These are phyloP conservation scores for Clitopilus passeckerianus DNA, from an alignment of 768 basidiomycete genomes.

Conservation along the genomic window DNA sequence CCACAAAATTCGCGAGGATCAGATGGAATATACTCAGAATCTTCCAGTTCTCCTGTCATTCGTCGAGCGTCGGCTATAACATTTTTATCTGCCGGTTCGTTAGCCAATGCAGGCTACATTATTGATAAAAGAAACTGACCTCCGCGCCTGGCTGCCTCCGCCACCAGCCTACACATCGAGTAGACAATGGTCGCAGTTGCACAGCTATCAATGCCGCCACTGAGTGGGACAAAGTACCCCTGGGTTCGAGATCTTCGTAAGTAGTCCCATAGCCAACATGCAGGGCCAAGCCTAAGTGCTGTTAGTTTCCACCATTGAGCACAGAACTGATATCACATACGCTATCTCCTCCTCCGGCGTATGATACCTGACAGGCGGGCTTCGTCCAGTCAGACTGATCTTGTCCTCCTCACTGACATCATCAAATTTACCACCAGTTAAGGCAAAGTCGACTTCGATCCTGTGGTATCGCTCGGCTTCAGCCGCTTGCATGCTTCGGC, in stretches of 20 bases:
- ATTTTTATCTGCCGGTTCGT: constrained; percentile 52
- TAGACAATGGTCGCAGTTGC: constrained; percentile 94
- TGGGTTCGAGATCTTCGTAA: constrained; percentile 88
- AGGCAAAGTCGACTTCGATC: constrained; percentile 74
- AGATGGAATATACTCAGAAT: constrained; percentile 76
- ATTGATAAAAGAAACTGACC: constrained; percentile 39
- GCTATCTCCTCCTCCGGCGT: constrained; percentile 95
- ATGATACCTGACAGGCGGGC: constrained; percentile 66
- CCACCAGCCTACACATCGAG: constrained; percentile 93
- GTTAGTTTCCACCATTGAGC: background rate
- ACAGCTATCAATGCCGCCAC: constrained; percentile 96
- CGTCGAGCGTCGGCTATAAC: constrained; percentile 90
- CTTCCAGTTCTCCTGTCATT: constrained; percentile 79
- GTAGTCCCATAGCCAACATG: constrained; percentile 99
- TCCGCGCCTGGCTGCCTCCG: constrained; percentile 67
- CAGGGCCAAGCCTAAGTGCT: constrained; percentile 81
- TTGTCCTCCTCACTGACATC: constrained; percentile 51
- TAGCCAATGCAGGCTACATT: background rate
- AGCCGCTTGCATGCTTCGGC: constrained; percentile 89
- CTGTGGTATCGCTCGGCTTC: constrained; percentile 70
- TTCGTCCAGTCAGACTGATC: constrained; percentile 30
- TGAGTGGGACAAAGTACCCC: constrained; percentile 93
- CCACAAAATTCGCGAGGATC: constrained; percentile 85
- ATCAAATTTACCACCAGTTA: constrained; percentile 73
- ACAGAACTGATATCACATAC: constrained; percentile 41